A percentile compares a stretch with the other conserved stretches of the same genome.
phyloP scores from a whole-genome alignment of 176 grass and related monocot species.

The Ampelocalamus luodianensis region DNA sequence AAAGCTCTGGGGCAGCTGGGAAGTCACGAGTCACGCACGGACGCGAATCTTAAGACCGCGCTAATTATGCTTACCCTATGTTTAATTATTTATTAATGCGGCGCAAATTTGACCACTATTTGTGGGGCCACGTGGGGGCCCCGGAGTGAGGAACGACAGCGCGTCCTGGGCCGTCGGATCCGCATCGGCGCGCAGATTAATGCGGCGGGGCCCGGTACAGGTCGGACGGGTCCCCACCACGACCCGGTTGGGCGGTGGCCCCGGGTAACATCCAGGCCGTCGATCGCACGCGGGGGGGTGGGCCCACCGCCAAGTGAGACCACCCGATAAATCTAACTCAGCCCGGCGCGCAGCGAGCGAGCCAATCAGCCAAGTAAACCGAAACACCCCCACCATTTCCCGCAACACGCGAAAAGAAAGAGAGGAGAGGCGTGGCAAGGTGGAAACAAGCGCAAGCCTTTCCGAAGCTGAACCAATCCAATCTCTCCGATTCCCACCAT shows the following conservation, averaged over 20 bases:
- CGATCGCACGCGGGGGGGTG: background rate
- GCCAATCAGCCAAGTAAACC: constrained; percentile 54
- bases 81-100: constrained; percentile 39
- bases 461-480: constrained; percentile 6
- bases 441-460: constrained; percentile 22
- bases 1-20: constrained; percentile 24
- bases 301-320: constrained; percentile 60
- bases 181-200: constrained; percentile 49
- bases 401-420: constrained; percentile 39
- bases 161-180: constrained; percentile 55
- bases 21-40: constrained; percentile 51
- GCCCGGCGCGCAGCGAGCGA: constrained; percentile 3
- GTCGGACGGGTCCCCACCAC: constrained; percentile 59
- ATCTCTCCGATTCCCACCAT: constrained; percentile 41
- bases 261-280: constrained; percentile 45
- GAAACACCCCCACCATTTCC: constrained; percentile 34
- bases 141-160: constrained; percentile 54
- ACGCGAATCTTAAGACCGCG: constrained; percentile 36
- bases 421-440: constrained; percentile 4
- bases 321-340: constrained; percentile 37
- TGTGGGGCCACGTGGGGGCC: background rate
- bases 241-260: constrained; percentile 60
- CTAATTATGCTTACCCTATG: constrained; percentile 9
- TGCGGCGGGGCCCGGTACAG: constrained; percentile 52
- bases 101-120: constrained; percentile 27